Percentiles rank a stretch among this genome's conserved stretches.
Evolutionary conservation across 116 monocot genomes (phyloP).

Genomic region (Papilionanthe hybrid): DNA sequence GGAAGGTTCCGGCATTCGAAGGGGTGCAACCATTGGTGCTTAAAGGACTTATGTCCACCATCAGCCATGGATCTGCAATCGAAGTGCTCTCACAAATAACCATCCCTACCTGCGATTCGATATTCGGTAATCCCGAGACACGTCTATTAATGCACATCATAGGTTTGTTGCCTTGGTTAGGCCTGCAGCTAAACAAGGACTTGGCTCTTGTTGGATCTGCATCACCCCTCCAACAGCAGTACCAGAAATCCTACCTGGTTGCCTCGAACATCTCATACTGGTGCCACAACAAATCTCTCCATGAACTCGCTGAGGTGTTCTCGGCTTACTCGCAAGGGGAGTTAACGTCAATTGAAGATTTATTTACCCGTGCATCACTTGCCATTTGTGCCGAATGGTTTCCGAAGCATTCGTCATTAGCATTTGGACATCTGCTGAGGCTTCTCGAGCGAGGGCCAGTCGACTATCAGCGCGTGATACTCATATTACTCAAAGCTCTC

Average conservation of each 20-base stretch:
- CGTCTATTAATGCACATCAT: slow-evolving; percentile 90
- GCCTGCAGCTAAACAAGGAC: slow-evolving; percentile 60
- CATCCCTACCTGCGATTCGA: slow-evolving; percentile 78
- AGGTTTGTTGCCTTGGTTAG: slow-evolving; percentile 85
- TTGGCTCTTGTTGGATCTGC: slow-evolving; percentile 9
- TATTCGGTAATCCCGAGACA: slow-evolving; percentile 78
- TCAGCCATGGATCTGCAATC: slow-evolving; percentile 75
- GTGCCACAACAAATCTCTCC: slow-evolving; percentile 65
- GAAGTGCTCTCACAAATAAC: slow-evolving; percentile 89
- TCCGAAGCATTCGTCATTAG: slow-evolving; percentile 84
- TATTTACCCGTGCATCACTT: slow-evolving; percentile 56
- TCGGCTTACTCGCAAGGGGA: slow-evolving; percentile 53
- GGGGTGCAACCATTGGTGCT: slow-evolving; percentile 94
- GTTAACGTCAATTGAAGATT: slow-evolving; percentile 60
- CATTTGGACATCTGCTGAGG: slow-evolving; percentile 89
- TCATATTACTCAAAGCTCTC: slow-evolving; percentile 82
- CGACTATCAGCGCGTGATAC: slow-evolving; percentile 83
- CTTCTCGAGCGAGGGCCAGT: slow-evolving; percentile 81
- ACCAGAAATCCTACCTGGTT: slow-evolving; percentile 73
- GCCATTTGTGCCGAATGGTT: slow-evolving; percentile 90
- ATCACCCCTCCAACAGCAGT: slow-evolving; percentile 47
- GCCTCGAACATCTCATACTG: slow-evolving; percentile 81
- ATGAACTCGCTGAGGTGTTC: slow-evolving; percentile 60
- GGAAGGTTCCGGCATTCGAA: slow-evolving; percentile 84
- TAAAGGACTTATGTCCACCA: slow-evolving; percentile 85